Percentiles rank a stretch among this genome's conserved stretches.
phyloP scores from a whole-genome alignment of 805 yeast genomes.

The Myxozyma melibiosi region DNA sequence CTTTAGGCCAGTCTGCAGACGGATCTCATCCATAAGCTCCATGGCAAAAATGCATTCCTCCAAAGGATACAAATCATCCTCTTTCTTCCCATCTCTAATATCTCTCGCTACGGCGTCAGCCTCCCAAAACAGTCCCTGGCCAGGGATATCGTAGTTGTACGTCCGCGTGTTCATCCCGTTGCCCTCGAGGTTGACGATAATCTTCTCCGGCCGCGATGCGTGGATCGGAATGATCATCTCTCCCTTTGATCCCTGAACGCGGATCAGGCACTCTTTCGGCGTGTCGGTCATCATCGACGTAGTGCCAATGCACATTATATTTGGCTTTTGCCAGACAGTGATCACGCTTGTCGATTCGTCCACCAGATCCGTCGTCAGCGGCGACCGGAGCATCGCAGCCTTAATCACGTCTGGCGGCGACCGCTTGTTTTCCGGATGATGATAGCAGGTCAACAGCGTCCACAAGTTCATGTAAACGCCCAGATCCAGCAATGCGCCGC shows the following conservation, averaged over 20 bases:
- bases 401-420: too few species aligned
- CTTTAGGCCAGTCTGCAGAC: slow-evolving; percentile 49
- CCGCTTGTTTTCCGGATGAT: background rate
- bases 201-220: slow-evolving; percentile 13
- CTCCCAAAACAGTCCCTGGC: slow-evolving; percentile 57
- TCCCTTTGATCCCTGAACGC: slow-evolving; percentile 18
- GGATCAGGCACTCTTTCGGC: slow-evolving; percentile 6
- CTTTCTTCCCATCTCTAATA: slow-evolving; percentile 46
- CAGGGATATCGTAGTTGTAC: slow-evolving; percentile 27
- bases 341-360: slow-evolving; percentile 8
- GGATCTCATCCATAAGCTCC: slow-evolving; percentile 52
- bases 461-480: slow-evolving; percentile 57
- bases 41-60: slow-evolving; percentile 53
- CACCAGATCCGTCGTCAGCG: too few species aligned
- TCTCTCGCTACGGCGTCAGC: slow-evolving; percentile 57
- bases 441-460: slow-evolving; percentile 31
- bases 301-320: slow-evolving; percentile 4
- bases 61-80: slow-evolving; percentile 47
- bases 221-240: slow-evolving; percentile 13
- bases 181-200: slow-evolving; percentile 5
- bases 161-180: background rate
- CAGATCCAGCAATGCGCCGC: slow-evolving; percentile 59
- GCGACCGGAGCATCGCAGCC: too few species aligned
- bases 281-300: slow-evolving; percentile 1
- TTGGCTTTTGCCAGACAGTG: slow-evolving; percentile 2